Conservation (phyloP, 208 protist genomes). For the Leishmania guyanensis region DNA sequence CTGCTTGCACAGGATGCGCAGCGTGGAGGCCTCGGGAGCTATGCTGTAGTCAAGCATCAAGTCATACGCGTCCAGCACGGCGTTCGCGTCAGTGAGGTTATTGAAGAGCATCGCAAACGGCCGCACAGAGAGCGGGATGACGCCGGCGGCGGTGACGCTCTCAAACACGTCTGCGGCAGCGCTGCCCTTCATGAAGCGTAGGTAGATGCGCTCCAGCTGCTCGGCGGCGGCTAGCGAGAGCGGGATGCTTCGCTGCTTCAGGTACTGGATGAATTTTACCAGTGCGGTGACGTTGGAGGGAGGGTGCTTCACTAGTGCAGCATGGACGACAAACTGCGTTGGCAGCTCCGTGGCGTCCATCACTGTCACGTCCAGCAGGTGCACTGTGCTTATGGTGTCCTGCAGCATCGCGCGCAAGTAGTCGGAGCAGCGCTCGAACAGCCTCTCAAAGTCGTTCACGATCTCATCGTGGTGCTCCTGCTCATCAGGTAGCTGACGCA, state of each 20-base stretch:
- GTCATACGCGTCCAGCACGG: conserved; percentile 83
- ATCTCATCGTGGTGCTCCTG: conserved; percentile 73
- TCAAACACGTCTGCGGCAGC: conserved; percentile 65
- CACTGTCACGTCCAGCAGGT: conserved; percentile 37
- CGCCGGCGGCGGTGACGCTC: conserved; percentile 51
- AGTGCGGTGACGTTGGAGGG: conserved; percentile 37
- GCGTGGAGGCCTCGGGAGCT: conserved; percentile 65
- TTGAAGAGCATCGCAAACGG: conserved; percentile 91
- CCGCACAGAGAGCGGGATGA: conserved; percentile 67
- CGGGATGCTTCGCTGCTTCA: conserved; percentile 40
- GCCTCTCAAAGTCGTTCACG: conserved; percentile 66
- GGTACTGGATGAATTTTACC: conserved; percentile 47
- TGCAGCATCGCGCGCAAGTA: conserved; percentile 56
- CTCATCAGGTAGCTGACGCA: conserved; percentile 54
- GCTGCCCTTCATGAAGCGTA: conserved; percentile 76
- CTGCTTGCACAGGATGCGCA: conserved; percentile 86
- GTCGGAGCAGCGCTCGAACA: conserved; percentile 62
- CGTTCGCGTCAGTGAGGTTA: conserved; percentile 38
- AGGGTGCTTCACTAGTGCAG: conserved; percentile 63
- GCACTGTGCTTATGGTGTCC: conserved; percentile 36
- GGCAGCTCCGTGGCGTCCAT: conserved; percentile 34
- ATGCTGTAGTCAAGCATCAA: conserved; percentile 90
- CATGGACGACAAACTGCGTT: conserved; percentile 44
- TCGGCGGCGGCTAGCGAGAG: conserved; percentile 46
- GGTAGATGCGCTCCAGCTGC: conserved; percentile 66